Evolutionary conservation across 345 rosid genomes (phyloP), one percentile per base, ranked within the genome.

Genomic region (Eucalyptus albens): DNA sequence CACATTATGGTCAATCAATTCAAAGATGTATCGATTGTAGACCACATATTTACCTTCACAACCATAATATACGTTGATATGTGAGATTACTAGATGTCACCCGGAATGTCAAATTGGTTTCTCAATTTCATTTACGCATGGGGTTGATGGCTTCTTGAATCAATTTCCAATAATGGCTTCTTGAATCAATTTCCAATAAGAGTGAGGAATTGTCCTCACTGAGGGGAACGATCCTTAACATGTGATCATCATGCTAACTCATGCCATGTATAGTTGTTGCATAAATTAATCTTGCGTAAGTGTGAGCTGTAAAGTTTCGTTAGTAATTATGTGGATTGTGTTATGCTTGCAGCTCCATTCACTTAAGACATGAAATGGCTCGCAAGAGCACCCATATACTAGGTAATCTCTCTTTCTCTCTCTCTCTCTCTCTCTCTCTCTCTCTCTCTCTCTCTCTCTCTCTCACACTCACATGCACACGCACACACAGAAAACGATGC

Each of bases 351-450:
- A 89, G 92, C 77, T 91, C 92, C 62, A 91, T 88, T 27, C 90
- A 88, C 14, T 88, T 87, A 77, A 92, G 94, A 89, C 94, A 94
- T 86, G 96, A 94, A 90, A 94, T 95, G 96, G 96, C 96, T 86
- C 89, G 96, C 93, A 51, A 93, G 95, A 92, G 95, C 96, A 44
- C 96, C 96, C 55, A 93, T 95, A 80, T 95, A 93, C 90, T 92
- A 94, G 94, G 96, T 94, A 50, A 90, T 33, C 82, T 17, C 37
- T 33, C 81, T 17, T 44, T 69, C 81, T 33, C 81, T 31, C 80
- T 16, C 80, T 67, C 80, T 65, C 72, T 65, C 72, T 29, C 33
- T 27, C 72, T 62, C 72, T n/a, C 77, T 15, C 37, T 16, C 80
- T 67, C 80, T 65, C 72, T 33, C 44, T 17, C 37, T 33, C 81